A percentile compares a stretch with the other conserved stretches of the same genome.
phyloP scores from a whole-genome alignment of 768 basidiomycete genomes.

The Tephrocybe sp. region DNA sequence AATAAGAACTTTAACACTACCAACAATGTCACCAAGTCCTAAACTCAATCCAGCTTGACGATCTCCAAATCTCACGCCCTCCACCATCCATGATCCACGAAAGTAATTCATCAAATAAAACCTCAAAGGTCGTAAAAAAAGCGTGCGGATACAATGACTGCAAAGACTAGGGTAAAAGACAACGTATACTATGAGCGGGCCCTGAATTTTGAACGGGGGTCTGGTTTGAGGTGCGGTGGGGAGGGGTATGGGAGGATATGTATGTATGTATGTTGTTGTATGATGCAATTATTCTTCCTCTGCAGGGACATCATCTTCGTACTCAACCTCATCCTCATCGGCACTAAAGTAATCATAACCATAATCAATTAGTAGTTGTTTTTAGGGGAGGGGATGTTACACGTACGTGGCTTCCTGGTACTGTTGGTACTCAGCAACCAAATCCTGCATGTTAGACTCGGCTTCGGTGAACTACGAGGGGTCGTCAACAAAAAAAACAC shows the following conservation, averaged over 20 bases:
- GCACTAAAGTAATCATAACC: conserved; percentile 46
- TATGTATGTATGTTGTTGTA: too few relatives aligned
- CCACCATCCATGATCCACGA: conserved; percentile 32
- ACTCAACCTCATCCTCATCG: conserved; percentile 80
- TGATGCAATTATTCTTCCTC: conserved; percentile 51
- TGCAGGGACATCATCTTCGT: conserved; percentile 70
- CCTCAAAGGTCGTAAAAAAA: conserved; percentile 33
- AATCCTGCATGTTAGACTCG: conserved; percentile 98
- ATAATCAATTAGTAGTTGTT: conserved; percentile 13
- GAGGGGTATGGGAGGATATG: conserved; percentile 19
- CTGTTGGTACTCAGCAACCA: conserved; percentile 97
- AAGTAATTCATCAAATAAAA: conserved; percentile 20
- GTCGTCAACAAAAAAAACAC: background rate
- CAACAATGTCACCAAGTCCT: too few relatives aligned
- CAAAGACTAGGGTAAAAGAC: conserved; percentile 18
- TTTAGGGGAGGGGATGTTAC: background rate
- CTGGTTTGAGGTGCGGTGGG: too few relatives aligned
- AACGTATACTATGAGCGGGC: conserved; percentile 16
- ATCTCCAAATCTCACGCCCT: too few relatives aligned
- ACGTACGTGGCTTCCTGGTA: conserved; percentile 91
- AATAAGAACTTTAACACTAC: too few relatives aligned
- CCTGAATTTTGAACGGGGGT: conserved; percentile 14
- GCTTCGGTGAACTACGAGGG: conserved; percentile 84
- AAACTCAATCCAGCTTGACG: too few relatives aligned
- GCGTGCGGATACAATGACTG: conserved; percentile 33